Conservation (phyloP, 139 green algal genomes). For the Micractinium sp. region DNA sequence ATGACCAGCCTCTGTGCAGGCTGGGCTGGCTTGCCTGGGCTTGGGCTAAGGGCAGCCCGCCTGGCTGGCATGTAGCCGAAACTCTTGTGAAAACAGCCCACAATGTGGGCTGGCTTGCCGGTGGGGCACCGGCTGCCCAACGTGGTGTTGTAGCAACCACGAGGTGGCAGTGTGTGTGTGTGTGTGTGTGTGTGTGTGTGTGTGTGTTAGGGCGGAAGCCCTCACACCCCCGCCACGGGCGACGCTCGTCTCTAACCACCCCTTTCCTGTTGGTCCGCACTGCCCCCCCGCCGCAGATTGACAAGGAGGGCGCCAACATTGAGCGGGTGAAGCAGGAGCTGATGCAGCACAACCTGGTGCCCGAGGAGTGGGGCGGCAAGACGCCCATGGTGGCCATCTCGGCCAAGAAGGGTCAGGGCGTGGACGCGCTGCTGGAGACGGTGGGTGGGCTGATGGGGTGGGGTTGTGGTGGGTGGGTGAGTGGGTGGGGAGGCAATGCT, state of each 20-base stretch:
- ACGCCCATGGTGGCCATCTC: constrained; percentile 89
- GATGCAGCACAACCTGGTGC: constrained; percentile 84
- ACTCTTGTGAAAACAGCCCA: too few species aligned
- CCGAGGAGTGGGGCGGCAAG: constrained; percentile 97
- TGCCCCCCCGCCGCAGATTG: constrained; percentile 59
- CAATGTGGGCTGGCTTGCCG: too few species aligned
- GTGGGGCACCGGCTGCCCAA: too few species aligned
- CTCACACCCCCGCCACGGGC: too few species aligned
- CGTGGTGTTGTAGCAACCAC: not conserved
- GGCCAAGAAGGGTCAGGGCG: constrained; percentile 86
- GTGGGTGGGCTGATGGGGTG: not conserved
- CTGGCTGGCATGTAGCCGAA: not conserved
- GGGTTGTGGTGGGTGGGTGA: not conserved
- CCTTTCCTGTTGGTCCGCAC: not conserved
- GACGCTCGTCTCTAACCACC: not conserved
- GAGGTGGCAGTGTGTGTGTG: not conserved
- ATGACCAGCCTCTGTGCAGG: too few species aligned
- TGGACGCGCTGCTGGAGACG: constrained; percentile 87
- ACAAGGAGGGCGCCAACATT: constrained; percentile 92
- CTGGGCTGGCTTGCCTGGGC: too few species aligned
- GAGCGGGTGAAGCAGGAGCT: constrained; percentile 92
- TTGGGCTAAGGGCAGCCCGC: not conserved
- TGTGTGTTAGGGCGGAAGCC: not conserved
- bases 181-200: constrained; percentile 1
- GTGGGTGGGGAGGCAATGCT: not conserved